phyloP scores from a whole-genome alignment of 495 filamentous ascomycete genomes.

The Penicillium malachiteum region DNA sequence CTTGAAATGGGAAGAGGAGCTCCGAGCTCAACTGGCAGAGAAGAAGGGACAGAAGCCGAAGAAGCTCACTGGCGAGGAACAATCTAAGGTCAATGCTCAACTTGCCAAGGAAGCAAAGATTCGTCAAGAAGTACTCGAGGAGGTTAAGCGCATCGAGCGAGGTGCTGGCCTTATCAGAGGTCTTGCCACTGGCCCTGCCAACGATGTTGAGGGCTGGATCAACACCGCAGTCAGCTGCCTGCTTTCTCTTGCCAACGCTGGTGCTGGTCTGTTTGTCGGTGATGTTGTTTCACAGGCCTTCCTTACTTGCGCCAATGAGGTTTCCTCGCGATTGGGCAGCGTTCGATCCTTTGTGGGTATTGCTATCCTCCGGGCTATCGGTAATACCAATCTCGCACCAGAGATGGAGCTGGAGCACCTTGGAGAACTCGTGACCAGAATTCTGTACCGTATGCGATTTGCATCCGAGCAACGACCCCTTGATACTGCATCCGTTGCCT shows the following conservation, averaged over 20 bases:
- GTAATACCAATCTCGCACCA: conserved; percentile 66
- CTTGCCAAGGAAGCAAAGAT: conserved; percentile 82
- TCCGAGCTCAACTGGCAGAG: conserved; percentile 80
- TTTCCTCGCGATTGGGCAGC: conserved; percentile 72
- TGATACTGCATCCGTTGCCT: conserved; percentile 79
- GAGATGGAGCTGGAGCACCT: conserved; percentile 75
- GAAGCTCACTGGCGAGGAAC: conserved; percentile 87
- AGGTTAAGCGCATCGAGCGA: conserved; percentile 68
- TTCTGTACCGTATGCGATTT: conserved; percentile 88
- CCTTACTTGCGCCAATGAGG: conserved; percentile 68
- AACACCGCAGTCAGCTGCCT: conserved; percentile 70
- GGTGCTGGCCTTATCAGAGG: conserved; percentile 81
- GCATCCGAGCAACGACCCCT: conserved; percentile 89
- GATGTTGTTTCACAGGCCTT: conserved; percentile 77
- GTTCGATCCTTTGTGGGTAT: conserved; percentile 80
- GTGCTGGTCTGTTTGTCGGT: conserved; percentile 76
- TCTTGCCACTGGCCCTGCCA: conserved; percentile 81
- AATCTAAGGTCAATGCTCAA: conserved; percentile 86
- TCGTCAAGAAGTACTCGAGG: conserved; percentile 61
- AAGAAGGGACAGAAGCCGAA: conserved; percentile 89
- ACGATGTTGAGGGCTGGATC: conserved; percentile 83
- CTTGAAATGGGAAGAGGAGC: conserved; percentile 93
- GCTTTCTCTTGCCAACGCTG: conserved; percentile 69
- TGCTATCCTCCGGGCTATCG: conserved; percentile 77
- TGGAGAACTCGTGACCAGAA: conserved; percentile 81